A percentile compares a stretch with the other conserved stretches of the same genome.
Conservation (phyloP, 768 basidiomycete genomes). For the Omphalotus guepiniiformis region DNA sequence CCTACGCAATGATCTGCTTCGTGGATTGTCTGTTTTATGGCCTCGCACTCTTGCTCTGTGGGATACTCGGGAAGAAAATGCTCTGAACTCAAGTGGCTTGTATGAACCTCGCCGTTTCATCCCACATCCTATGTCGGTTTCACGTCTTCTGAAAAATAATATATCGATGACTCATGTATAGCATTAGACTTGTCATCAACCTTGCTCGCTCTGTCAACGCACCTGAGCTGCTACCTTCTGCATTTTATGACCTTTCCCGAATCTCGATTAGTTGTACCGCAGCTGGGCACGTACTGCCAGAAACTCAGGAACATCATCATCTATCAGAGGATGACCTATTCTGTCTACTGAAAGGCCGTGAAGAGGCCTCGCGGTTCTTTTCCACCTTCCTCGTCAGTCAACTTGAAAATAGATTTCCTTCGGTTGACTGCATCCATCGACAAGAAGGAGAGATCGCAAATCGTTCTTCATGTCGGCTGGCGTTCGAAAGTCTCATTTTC, state of each 20-base stretch:
- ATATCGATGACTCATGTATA: conserved; percentile 10
- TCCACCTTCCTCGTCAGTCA: conserved; percentile 75
- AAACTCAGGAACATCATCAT: conserved; percentile 30
- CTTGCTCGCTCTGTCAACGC: conserved; percentile 56
- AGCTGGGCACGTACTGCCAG: conserved; percentile 40
- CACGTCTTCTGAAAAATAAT: not conserved
- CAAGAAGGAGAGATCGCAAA: conserved; percentile 39
- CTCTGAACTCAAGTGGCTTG: conserved; percentile 42
- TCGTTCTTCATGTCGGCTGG: conserved; percentile 59
- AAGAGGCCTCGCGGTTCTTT: conserved; percentile 68
- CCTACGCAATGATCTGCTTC: conserved; percentile 54
- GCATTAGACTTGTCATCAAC: conserved; percentile 57
- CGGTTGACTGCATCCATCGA: conserved; percentile 44
- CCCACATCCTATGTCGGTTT: conserved; percentile 66
- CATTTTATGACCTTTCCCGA: conserved; percentile 79
- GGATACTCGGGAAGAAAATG: conserved; percentile 63
- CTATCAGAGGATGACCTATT: conserved; percentile 55
- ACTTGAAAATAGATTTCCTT: conserved; percentile 59
- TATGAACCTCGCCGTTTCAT: conserved; percentile 53
- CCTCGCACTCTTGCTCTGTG: conserved; percentile 59
- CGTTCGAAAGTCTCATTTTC: conserved; percentile 72
- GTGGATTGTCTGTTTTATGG: conserved; percentile 50
- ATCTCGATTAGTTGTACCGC: conserved; percentile 58
- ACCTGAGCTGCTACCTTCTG: conserved; percentile 61
- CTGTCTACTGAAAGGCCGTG: conserved; percentile 61